A percentile compares a stretch with the other conserved stretches of the same genome.
phyloP scores from a whole-genome alignment of 108 stramenopile species.

The Nitzschia putrida region DNA sequence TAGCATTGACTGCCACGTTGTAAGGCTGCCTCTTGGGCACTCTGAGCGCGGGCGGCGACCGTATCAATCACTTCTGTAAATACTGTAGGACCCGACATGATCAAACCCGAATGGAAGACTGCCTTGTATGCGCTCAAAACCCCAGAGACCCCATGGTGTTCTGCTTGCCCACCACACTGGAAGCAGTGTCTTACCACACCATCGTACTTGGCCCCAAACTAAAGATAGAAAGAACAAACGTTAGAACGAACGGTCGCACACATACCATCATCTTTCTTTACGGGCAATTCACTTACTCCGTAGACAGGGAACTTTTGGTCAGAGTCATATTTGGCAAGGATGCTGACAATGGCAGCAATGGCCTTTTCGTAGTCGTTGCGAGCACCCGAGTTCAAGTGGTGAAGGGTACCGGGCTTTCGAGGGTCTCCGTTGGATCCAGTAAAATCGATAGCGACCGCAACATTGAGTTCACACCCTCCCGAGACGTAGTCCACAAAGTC shows the following conservation, averaged over 20 bases:
- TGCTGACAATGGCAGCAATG: slow-evolving; percentile 54
- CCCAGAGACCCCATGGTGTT: slow-evolving; percentile 74
- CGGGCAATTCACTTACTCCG: slow-evolving; percentile 35
- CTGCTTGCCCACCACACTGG: slow-evolving; percentile 53
- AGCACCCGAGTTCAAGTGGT: slow-evolving; percentile 52
- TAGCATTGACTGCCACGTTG: slow-evolving; percentile 49
- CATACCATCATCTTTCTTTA: neutral
- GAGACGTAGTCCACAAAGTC: slow-evolving; percentile 63
- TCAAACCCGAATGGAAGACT: slow-evolving; percentile 56
- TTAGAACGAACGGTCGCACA: neutral
- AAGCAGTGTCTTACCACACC: slow-evolving; percentile 80
- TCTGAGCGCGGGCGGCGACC: slow-evolving; percentile 56
- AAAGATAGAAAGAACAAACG: neutral
- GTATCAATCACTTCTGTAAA: slow-evolving; percentile 80
- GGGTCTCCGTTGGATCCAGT: slow-evolving; percentile 91
- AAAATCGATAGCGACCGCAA: slow-evolving; percentile 85
- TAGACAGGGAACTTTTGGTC: slow-evolving; percentile 81
- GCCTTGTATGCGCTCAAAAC: slow-evolving; percentile 69
- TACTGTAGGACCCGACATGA: slow-evolving; percentile 84
- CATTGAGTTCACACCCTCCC: slow-evolving; percentile 62
- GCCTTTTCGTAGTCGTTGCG: slow-evolving; percentile 76
- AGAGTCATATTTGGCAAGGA: slow-evolving; percentile 74
- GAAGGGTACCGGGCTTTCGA: slow-evolving; percentile 65
- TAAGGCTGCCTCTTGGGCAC: slow-evolving; percentile 33
- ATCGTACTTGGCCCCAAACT: slow-evolving; percentile 87